Base-by-base conservation (phyloP, 2,329 filamentous ascomycete genomes). In the Paraphaeosphaeria minitans region DNA sequence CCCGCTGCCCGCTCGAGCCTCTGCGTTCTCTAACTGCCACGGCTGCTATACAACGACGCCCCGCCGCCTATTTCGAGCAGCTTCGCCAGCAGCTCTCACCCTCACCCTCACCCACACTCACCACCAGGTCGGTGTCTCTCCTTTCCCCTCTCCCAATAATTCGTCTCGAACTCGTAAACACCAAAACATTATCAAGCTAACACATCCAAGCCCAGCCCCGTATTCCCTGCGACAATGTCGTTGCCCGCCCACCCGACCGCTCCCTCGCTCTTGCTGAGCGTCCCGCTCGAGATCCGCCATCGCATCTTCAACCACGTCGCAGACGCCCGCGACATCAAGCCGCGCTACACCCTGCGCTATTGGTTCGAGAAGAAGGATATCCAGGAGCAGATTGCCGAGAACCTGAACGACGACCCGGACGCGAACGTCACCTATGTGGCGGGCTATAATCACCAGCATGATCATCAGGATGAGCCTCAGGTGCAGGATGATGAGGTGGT, bases 361-460 rank as follows among this genome's bases (percentile, higher is more conserved):
- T 77, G 74, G 74, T 75, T 77, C 57, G 74, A 76, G 65, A 75
- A 68, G 66, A 63, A 65, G 47, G 74, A 76, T 22, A 45, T 69
- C 43, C 63, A 62, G 33, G 55, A 64, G 55, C 46, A 59, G 8
- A 58, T 66, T 6, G 67, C 65, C 14, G 33, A 64, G 29, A 21
- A 59, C 4, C 48, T 42, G 10, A 56, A 56, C 19, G 19, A 56
- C 46, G 46, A 68, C 47, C 64, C 68, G 56, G 48, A 3, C 54
- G 57, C 9, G 52, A 53, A 24, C 59, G 66, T 21, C 42, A 43
- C 41, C 2, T 53, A 45, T 19, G 51, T 46, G 6, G 53, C 61
- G 3, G 49, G 58, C 19, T 61, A 66, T 53, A 53, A 56, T 49
- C 37, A 61, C 16, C 53, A 61, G 29, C 43, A 55, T 35, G 51